These are phyloP conservation scores for Mucor indicus DNA, from an alignment of 371 early-diverging fungal genomes.

Conservation along the genomic window DNA sequence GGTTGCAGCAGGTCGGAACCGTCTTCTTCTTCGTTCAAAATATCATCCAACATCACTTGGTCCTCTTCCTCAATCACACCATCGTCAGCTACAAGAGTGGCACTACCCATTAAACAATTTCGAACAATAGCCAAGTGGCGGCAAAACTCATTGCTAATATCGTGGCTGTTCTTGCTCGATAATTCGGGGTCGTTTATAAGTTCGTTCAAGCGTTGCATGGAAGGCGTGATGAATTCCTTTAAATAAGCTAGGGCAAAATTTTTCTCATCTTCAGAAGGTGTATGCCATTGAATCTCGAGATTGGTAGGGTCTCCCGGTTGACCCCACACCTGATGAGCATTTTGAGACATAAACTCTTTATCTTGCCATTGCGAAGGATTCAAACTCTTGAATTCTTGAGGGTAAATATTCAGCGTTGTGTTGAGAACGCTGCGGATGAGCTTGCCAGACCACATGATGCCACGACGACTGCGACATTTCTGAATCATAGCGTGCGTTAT, in stretches of 20 bases:
- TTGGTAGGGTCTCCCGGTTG: slow-evolving; percentile 49
- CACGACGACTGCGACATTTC: slow-evolving; percentile 62
- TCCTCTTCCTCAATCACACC: slow-evolving; percentile 20
- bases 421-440: slow-evolving; percentile 46
- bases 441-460: slow-evolving; percentile 73
- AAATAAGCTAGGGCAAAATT: slow-evolving; percentile 66
- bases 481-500: slow-evolving; percentile 49
- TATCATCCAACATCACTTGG: background rate
- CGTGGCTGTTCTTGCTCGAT: slow-evolving; percentile 20
- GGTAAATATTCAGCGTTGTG: slow-evolving; percentile 50
- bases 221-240: slow-evolving; percentile 43
- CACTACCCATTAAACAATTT: slow-evolving; percentile 54
- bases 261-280: slow-evolving; percentile 66
- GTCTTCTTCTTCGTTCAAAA: slow-evolving; percentile 10
- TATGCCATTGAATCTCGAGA: slow-evolving; percentile 73
- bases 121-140: slow-evolving; percentile 56
- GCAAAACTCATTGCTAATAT: slow-evolving; percentile 54
- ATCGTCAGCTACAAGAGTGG: slow-evolving; percentile 54
- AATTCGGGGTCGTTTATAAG: slow-evolving; percentile 33
- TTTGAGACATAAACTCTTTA: slow-evolving; percentile 37
- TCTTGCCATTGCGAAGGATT: slow-evolving; percentile 54
- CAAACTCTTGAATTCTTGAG: slow-evolving; percentile 49
- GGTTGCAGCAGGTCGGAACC: slow-evolving; percentile 24
- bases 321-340: slow-evolving; percentile 80
- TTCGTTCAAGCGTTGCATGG: slow-evolving; percentile 42